Evolutionary conservation across 192 early-diverging fungal genomes (phyloP), one percentile per base, ranked within the genome.

Genomic region (Linnemannia exigua): DNA sequence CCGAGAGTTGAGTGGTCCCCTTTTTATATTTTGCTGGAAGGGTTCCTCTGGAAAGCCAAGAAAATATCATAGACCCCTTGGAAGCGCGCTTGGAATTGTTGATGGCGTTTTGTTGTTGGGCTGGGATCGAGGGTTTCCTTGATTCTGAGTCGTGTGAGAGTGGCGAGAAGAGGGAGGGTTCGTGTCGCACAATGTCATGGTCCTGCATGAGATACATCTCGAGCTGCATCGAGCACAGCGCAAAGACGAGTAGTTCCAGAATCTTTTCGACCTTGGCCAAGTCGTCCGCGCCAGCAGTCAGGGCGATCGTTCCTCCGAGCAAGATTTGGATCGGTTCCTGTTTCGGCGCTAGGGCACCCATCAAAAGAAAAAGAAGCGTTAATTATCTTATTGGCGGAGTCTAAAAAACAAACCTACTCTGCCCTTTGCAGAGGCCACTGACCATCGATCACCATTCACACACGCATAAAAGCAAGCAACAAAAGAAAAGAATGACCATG

Each of bases 161-260:
- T 28, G 69, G n/a, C 20, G 75, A 61, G 44, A 52, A 63, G 12
- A 76, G 36, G 25, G 35, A n/a, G 33, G 71, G 67, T 16, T 78
- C 87, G 38, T 35, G 72, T 38, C 82, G 85, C 36, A 89, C 44
- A 46, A 92, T 92, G 80, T 89, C 93, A 84, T 96, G 90, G 86
- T 98, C 95, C 20, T 90, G 82, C 67, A 96, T 89, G 37, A 98
- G 76, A 48, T 89, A 90, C 9, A 91, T 90, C 80, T 98, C 97
- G 46, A 98, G 87, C 69, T 93, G 87, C 33, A 97, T 88, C 75
- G 93, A 96, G 89, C 96, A 96, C 0, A 95, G 89, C 15, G 95
- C 91, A 75, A 94, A 95, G 16, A 95, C 90, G 25, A 96, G 86
- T 17, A 97, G 75, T 48, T 94, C 91, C n/a, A 95, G 88, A 20